A percentile compares a stretch with the other conserved stretches of the same genome.
These are phyloP conservation scores for Syzygium oleosum DNA, from an alignment of 345 rosid genomes.

Conservation along the genomic window DNA sequence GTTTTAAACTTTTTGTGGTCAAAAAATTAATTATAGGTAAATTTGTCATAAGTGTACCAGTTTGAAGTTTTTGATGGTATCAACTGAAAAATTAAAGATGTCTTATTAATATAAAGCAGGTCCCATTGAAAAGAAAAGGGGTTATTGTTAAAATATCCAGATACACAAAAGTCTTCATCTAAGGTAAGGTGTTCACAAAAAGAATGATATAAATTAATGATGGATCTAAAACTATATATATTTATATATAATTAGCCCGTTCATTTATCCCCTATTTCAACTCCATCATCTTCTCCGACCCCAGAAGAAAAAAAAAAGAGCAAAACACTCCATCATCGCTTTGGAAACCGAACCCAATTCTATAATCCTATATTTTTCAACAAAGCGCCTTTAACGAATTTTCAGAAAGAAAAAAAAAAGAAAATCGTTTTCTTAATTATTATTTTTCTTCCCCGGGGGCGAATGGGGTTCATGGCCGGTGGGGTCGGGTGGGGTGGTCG, in stretches of 20 bases:
- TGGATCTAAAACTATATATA: not conserved
- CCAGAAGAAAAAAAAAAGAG: not conserved
- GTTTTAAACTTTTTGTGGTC: too few species aligned
- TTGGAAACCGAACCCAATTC: not conserved
- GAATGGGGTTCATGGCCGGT: not conserved
- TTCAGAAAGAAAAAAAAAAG: not conserved
- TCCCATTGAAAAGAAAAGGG: not conserved
- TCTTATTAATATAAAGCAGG: not conserved
- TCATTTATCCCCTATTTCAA: not conserved
- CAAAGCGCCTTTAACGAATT: not conserved
- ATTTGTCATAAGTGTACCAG: too few species aligned
- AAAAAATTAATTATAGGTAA: too few species aligned
- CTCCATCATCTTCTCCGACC: not conserved
- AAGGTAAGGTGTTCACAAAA: not conserved
- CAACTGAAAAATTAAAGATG: not conserved
- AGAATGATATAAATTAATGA: not conserved
- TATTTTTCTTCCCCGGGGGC: too few species aligned
- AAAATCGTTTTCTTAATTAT: too few species aligned
- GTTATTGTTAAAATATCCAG: not conserved
- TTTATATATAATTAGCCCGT: not conserved
- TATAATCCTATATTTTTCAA: not conserved
- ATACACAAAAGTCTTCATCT: not conserved
- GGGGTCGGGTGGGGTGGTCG: not conserved
- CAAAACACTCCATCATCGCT: not conserved
- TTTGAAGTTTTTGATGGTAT: too few species aligned